Evolutionary conservation across 352 stramenopile species (phyloP), one percentile per base, ranked within the genome.

Genomic region (Phytophthora fragariaefolia): DNA sequence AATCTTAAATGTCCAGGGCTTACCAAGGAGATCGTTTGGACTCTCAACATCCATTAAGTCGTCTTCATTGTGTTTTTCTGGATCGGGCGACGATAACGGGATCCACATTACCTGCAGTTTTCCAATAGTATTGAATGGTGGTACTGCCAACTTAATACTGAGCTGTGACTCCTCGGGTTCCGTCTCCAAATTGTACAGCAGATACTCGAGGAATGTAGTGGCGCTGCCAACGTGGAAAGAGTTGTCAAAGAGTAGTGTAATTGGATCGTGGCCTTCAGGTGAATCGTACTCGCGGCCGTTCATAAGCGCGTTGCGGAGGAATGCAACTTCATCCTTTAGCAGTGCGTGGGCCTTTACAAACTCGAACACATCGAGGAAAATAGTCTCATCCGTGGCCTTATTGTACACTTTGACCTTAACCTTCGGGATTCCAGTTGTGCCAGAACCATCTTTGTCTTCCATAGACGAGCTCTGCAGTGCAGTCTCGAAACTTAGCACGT

Each of bases 341-440:
- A 96, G 53, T 8, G 87, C 84, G 60, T 96, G 85, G 8, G 87
- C 87, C 61, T 96, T 96, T 34, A 94, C 85, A 58, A 98, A 98
- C 71, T 98, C 94, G 72, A 97, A 97, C 12, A 97, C 91, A 61
- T 98, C 93, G 0, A 98, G 74, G 63, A 98, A 93, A 65, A 97
- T 97, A 15, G 85, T 92, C 69, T 96, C 88, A 58, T 97, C 88
- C 7, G 88, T 96, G 10, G 81, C 74, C 26, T 84, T 89, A 76
- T 97, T 96, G 71, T 91, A 77, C 52, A 97, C 89, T 71, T 97
- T 95, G 67, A 97, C 87, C 63, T 97, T 97, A 61, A 97, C 88
- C 47, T 93, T 93, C 4, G 91, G 90, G 57, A 95, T 92, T 10
- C 74, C 55, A 18, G 49, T 63, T 24, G 53, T 67, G 6, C 69